These are phyloP conservation scores for Mycena polygramma DNA, from an alignment of 768 basidiomycete species.

Conservation along the genomic window DNA sequence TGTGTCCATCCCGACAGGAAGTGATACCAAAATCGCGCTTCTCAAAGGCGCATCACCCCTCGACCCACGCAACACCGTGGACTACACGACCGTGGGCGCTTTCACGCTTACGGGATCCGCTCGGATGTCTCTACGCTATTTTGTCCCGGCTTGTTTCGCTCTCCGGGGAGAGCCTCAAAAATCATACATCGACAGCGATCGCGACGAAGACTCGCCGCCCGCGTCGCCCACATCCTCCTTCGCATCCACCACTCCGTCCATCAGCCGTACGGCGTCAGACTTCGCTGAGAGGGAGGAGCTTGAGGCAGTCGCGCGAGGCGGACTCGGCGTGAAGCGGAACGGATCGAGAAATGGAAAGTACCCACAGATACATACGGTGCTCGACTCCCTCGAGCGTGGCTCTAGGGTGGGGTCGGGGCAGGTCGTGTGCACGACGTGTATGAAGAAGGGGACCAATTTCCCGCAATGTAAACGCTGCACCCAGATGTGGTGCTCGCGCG, in stretches of 20 bases:
- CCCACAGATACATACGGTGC: not conserved
- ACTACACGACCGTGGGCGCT: not conserved
- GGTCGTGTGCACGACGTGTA: constrained; percentile 15
- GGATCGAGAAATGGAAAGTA: not conserved
- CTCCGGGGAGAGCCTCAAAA: too few relatives aligned
- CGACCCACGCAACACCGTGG: not conserved
- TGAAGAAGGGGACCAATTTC: constrained; percentile 18
- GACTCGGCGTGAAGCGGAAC: not conserved
- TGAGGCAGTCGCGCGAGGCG: too few relatives aligned
- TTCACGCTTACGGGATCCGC: constrained; percentile 10
- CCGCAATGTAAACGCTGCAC: constrained; percentile 17
- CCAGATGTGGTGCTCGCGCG: constrained; percentile 20
- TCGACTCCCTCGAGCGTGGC: constrained; percentile 4
- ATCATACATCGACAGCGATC: not conserved
- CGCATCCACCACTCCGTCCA: not conserved
- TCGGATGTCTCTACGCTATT: not conserved
- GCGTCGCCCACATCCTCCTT: not conserved
- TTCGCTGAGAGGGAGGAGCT: not conserved
- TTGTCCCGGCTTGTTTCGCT: not conserved
- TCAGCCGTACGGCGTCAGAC: constrained; percentile 14
- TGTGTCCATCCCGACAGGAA: not conserved
- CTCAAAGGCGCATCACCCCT: not conserved
- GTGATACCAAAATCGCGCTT: not conserved
- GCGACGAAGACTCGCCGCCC: not conserved
- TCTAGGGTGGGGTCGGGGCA: constrained; percentile 6